Conservation (phyloP, 768 basidiomycete species). For the Lentinus tigrinus region DNA sequence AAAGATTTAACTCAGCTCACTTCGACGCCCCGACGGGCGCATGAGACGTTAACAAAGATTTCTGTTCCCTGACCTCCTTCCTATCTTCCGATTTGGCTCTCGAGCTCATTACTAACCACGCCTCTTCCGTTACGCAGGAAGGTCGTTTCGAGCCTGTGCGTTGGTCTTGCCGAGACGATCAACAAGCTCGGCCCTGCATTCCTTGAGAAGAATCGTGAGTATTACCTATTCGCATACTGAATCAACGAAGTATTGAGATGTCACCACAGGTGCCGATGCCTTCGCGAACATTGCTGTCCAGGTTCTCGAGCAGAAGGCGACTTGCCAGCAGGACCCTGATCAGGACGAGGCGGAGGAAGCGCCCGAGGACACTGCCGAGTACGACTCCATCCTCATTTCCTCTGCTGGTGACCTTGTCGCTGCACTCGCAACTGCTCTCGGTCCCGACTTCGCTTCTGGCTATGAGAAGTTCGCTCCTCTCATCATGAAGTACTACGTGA, state of each 20-base stretch:
- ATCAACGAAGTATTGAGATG: slow-evolving; percentile 8
- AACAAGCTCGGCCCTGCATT: slow-evolving; percentile 89
- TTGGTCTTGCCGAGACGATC: slow-evolving; percentile 88
- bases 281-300: slow-evolving; percentile 81
- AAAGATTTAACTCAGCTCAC: slow-evolving; percentile 61
- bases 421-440: slow-evolving; percentile 82
- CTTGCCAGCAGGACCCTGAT: slow-evolving; percentile 96
- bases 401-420: slow-evolving; percentile 94
- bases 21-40: slow-evolving; percentile 58
- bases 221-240: background rate
- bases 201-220: slow-evolving; percentile 74
- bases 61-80: slow-evolving; percentile 36
- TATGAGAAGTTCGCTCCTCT: slow-evolving; percentile 88
- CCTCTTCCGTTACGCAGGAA: slow-evolving; percentile 48
- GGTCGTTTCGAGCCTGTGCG: slow-evolving; percentile 85
- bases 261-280: slow-evolving; percentile 58
- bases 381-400: slow-evolving; percentile 92
- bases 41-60: slow-evolving; percentile 51
- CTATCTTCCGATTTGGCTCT: slow-evolving; percentile 6
- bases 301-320: slow-evolving; percentile 90
- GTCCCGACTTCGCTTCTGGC: slow-evolving; percentile 75
- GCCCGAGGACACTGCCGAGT: slow-evolving; percentile 90
- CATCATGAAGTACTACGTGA: slow-evolving; percentile 88
- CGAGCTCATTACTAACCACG: slow-evolving; percentile 21
- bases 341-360: slow-evolving; percentile 85